Conservation (phyloP, 257 asterid genomes). For the Primulina huaijiensis region DNA sequence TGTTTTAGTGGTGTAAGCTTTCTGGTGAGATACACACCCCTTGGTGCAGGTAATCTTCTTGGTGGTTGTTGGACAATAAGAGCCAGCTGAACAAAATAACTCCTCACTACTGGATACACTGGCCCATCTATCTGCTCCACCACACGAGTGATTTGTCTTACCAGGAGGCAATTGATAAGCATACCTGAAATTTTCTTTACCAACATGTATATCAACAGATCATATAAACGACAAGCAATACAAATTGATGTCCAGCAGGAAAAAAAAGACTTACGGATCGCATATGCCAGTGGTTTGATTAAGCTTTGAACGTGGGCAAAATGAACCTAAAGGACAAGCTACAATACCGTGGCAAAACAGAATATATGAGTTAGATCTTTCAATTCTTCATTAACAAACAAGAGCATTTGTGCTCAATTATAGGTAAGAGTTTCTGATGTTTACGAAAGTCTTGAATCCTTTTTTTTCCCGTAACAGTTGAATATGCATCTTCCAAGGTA, state of each 20-base stretch:
- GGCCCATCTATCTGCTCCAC: conserved; percentile 95
- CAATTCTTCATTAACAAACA: conserved; percentile 14
- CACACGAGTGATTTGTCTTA: conserved; percentile 70
- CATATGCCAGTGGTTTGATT: conserved; percentile 66
- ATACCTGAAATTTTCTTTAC: conserved; percentile 58
- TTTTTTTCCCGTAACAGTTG: background rate
- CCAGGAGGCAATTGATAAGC: conserved; percentile 84
- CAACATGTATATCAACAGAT: conserved; percentile 37
- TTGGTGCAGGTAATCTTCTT: conserved; percentile 50
- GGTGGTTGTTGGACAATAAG: conserved; percentile 84
- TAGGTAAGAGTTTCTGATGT: too few species aligned
- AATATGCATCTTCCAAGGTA: background rate
- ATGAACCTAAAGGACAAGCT: conserved; percentile 98
- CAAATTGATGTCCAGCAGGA: conserved; percentile 23
- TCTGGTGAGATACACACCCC: conserved; percentile 50
- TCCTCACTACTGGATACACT: conserved; percentile 61
- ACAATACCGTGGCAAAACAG: conserved; percentile 29
- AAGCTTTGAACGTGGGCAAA: conserved; percentile 69
- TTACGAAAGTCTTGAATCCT: too few species aligned
- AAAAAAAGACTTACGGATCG: conserved; percentile 80
- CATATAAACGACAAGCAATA: conserved; percentile 22
- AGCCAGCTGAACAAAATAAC: conserved; percentile 88
- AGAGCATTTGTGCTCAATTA: too few species aligned
- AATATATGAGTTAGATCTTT: conserved; percentile 25
- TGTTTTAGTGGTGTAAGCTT: conserved; percentile 20